Evolutionary conservation across 208 protist species (phyloP).

Genomic region (Trypanosoma melophagium): DNA sequence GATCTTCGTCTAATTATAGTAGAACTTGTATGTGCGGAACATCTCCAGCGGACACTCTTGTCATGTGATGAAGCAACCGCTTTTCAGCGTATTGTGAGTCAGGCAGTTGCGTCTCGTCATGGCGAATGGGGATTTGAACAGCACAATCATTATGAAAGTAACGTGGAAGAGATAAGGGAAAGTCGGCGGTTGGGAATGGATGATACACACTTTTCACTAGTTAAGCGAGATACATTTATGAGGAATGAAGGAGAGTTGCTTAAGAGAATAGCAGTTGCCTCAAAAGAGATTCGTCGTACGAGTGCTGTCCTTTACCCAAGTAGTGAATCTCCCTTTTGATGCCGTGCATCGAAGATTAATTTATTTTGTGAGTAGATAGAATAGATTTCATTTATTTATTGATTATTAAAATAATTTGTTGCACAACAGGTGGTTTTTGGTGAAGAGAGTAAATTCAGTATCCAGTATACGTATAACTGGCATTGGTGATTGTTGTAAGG

Average conservation of each 20-base stretch:
- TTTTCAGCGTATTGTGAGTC: conserved; percentile 72
- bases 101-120: conserved; percentile 40
- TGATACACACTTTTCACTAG: conserved; percentile 14
- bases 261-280: conserved; percentile 38
- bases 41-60: conserved; percentile 51
- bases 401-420: too few relatives aligned
- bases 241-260: conserved; percentile 41
- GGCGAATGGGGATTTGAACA: conserved; percentile 54
- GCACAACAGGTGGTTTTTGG: too few relatives aligned
- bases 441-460: too few relatives aligned
- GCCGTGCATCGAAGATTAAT: not conserved
- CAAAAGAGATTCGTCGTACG: conserved; percentile 47
- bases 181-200: not conserved
- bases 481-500: too few relatives aligned
- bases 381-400: too few relatives aligned
- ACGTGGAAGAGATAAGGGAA: not conserved
- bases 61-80: conserved; percentile 61
- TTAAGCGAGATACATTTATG: conserved; percentile 43
- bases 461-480: too few relatives aligned
- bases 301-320: conserved; percentile 15
- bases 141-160: conserved; percentile 6
- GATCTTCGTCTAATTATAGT: conserved; percentile 6
- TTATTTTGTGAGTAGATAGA: not conserved
- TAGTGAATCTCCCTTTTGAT: not conserved
- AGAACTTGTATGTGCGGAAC: conserved; percentile 54